Conservation (phyloP, 805 yeast species). For the Ogataea pini region DNA sequence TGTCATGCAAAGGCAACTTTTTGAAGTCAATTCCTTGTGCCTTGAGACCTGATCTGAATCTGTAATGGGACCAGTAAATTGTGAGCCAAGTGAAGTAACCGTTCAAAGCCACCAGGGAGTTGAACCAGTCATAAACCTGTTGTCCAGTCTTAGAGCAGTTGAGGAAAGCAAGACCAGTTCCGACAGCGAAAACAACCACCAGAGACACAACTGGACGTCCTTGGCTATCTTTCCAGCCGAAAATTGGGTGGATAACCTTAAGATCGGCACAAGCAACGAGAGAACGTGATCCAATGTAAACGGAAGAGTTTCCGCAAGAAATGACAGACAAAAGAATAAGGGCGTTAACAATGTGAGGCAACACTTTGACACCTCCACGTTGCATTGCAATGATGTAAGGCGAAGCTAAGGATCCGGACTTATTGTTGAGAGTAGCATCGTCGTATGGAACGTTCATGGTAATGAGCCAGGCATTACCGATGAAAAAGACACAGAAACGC, state of each 20-base stretch:
- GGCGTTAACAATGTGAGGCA: constrained; percentile 64
- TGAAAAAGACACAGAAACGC: constrained; percentile 53
- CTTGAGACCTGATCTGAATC: constrained; percentile 59
- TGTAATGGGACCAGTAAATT: constrained; percentile 55
- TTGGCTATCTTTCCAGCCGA: constrained; percentile 54
- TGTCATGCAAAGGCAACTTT: constrained; percentile 48
- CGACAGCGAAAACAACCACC: constrained; percentile 50
- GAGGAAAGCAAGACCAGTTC: constrained; percentile 57
- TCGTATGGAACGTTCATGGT: constrained; percentile 60
- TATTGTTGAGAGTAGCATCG: constrained; percentile 45
- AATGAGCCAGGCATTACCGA: constrained; percentile 49
- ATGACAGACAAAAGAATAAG: constrained; percentile 55
- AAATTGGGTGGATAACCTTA: constrained; percentile 61
- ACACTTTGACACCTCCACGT: constrained; percentile 48
- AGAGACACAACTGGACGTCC: constrained; percentile 65
- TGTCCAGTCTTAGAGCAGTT: constrained; percentile 61
- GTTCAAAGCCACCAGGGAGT: constrained; percentile 61
- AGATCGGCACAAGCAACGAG: constrained; percentile 56
- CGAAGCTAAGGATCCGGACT: constrained; percentile 58
- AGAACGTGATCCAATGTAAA: constrained; percentile 53
- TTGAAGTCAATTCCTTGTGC: constrained; percentile 47
- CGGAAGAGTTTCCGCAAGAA: constrained; percentile 61
- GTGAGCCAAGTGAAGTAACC: constrained; percentile 64
- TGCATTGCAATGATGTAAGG: constrained; percentile 67
- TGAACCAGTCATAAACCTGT: constrained; percentile 62